phyloP scores from a whole-genome alignment of 2,329 filamentous ascomycete species.

The Furcasterigmium furcatum region DNA sequence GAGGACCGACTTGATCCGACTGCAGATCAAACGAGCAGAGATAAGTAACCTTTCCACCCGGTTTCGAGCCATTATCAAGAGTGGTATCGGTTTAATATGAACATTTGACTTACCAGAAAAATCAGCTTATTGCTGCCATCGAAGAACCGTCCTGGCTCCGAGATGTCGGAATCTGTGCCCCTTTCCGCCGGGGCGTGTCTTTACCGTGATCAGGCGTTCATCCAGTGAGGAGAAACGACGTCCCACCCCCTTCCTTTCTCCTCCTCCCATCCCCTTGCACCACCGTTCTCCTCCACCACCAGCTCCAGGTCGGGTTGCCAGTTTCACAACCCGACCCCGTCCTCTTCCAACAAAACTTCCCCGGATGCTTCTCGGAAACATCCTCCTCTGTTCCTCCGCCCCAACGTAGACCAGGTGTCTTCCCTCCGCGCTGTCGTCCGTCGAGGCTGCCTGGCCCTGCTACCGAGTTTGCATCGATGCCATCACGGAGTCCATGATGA shows the following conservation, averaged over 20 bases:
- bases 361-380: background rate
- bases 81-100: too few relatives aligned
- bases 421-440: too few relatives aligned
- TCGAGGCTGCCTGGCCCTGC: too few relatives aligned
- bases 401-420: background rate
- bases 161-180: background rate
- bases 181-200: background rate
- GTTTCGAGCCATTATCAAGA: too few relatives aligned
- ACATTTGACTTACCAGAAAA: too few relatives aligned
- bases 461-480: too few relatives aligned
- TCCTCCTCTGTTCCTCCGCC: constrained; percentile 11
- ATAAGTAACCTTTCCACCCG: too few relatives aligned
- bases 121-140: too few relatives aligned
- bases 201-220: background rate
- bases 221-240: background rate
- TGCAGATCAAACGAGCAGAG: too few relatives aligned
- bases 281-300: background rate
- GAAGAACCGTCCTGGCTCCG: background rate
- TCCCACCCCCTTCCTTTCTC: constrained; percentile 1
- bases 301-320: constrained; percentile 4
- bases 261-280: background rate
- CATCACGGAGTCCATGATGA: background rate
- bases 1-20: too few relatives aligned
- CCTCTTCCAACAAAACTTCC: constrained; percentile 3
- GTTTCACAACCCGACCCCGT: constrained; percentile 4